Evolutionary conservation across 2,329 filamentous ascomycete species (phyloP).

Genomic region (Corynespora cassiicola): DNA sequence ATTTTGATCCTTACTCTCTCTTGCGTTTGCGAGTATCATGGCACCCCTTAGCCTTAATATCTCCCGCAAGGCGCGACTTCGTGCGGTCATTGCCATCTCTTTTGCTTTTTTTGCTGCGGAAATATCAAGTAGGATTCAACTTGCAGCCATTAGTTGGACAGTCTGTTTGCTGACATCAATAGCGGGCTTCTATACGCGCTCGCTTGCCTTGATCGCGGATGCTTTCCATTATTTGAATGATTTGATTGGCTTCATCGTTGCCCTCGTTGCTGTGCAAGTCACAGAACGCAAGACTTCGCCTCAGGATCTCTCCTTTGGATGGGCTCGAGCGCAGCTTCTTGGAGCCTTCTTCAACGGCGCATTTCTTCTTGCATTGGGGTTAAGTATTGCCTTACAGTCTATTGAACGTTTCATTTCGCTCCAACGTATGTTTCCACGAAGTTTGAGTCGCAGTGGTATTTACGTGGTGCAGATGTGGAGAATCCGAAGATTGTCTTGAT

Average conservation of each 20-base stretch:
- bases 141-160: not conserved
- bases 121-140: conserved; percentile 47
- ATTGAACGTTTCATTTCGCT: conserved; percentile 72
- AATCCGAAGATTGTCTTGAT: conserved; percentile 72
- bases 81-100: conserved; percentile 53
- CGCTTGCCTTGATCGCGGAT: conserved; percentile 76
- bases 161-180: conserved; percentile 2
- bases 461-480: conserved; percentile 59
- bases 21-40: too few species aligned
- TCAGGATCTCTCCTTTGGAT: conserved; percentile 72
- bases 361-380: conserved; percentile 73
- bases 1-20: too few species aligned
- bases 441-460: not conserved
- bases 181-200: conserved; percentile 74
- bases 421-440: conserved; percentile 49
- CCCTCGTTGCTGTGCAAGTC: conserved; percentile 67
- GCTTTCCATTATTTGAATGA: conserved; percentile 82
- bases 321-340: conserved; percentile 75
- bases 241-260: conserved; percentile 71
- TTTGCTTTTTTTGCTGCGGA: conserved; percentile 56
- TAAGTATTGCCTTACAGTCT: conserved; percentile 76
- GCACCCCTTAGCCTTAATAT: not conserved
- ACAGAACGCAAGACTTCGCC: conserved; percentile 63
- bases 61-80: conserved; percentile 39
- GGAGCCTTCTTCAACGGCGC: conserved; percentile 84